A percentile compares a stretch with the other conserved stretches of the same genome.
Conservation (phyloP, 2,329 filamentous ascomycete genomes). For the Fusarium kyushuense region DNA sequence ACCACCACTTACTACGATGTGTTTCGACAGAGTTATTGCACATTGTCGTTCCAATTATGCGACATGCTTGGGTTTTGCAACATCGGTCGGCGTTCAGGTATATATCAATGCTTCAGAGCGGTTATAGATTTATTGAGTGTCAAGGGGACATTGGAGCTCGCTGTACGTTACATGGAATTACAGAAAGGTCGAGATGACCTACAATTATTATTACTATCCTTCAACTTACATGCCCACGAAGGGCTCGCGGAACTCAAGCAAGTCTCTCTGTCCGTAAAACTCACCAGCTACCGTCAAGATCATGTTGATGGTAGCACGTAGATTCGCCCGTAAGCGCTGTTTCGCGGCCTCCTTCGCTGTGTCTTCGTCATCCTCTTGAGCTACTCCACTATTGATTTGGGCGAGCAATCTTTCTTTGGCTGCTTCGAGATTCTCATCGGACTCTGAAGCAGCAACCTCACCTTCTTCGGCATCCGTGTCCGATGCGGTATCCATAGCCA, state of each 20-base stretch:
- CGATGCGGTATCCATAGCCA: conserved; percentile 59
- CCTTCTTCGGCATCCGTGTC: conserved; percentile 55
- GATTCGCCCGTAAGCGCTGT: conserved; percentile 60
- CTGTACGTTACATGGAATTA: conserved; percentile 32
- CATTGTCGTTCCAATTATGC: conserved; percentile 21
- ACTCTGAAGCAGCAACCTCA: conserved; percentile 44
- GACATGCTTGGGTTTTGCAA: conserved; percentile 24
- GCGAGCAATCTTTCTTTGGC: conserved; percentile 63
- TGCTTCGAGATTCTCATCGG: conserved; percentile 58
- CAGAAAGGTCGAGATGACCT: conserved; percentile 26
- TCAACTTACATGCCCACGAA: conserved; percentile 60
- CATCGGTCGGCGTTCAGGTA: conserved; percentile 42
- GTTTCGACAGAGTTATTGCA: background rate
- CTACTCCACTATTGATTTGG: conserved; percentile 52
- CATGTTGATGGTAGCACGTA: conserved; percentile 87
- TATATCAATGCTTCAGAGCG: conserved; percentile 41
- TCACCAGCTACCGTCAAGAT: conserved; percentile 89
- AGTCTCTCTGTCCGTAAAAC: conserved; percentile 88
- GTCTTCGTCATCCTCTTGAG: conserved; percentile 45
- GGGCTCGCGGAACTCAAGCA: conserved; percentile 79
- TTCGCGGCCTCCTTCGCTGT: conserved; percentile 46
- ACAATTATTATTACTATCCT: conserved; percentile 9
- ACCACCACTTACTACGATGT: background rate
- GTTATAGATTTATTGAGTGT: conserved; percentile 29
- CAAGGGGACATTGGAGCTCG: conserved; percentile 17